A percentile compares a stretch with the other conserved stretches of the same genome.
Conservation (phyloP, 352 stramenopile species). For the Phytopythium mirpurense region DNA sequence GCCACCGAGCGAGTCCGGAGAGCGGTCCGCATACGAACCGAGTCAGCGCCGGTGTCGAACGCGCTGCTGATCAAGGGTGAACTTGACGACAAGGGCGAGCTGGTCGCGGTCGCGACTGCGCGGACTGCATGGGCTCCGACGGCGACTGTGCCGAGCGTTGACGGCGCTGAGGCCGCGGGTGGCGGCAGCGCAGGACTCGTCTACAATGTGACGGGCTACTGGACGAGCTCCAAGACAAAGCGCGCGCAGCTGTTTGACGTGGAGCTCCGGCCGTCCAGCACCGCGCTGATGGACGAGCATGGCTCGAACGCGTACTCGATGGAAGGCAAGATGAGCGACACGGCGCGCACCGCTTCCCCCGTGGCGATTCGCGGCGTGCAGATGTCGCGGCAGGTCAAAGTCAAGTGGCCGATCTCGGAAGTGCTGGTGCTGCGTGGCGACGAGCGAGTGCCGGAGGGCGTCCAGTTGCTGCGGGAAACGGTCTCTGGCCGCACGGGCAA, state of each 20-base stretch:
- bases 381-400: constrained; percentile 43
- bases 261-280: constrained; percentile 40
- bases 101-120: constrained; percentile 47
- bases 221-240: constrained; percentile 67
- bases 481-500: constrained; percentile 69
- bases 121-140: constrained; percentile 39
- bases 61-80: constrained; percentile 55
- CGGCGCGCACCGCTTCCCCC: constrained; percentile 28
- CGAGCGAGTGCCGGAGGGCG: constrained; percentile 62
- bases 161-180: constrained; percentile 6
- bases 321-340: constrained; percentile 70
- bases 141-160: constrained; percentile 4
- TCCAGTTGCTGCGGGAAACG: constrained; percentile 64
- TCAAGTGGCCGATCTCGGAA: constrained; percentile 74
- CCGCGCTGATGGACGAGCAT: constrained; percentile 16
- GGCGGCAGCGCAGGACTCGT: constrained; percentile 8
- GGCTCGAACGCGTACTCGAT: constrained; percentile 32
- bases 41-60: constrained; percentile 47
- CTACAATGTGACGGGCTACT: constrained; percentile 66
- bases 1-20: constrained; percentile 60
- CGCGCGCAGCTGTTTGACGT: constrained; percentile 73
- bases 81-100: constrained; percentile 69
- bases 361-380: constrained; percentile 58
- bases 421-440: constrained; percentile 73
- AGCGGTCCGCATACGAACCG: constrained; percentile 53